phyloP scores from a whole-genome alignment of 1,284 basidiomycete genomes.

The Tilletia caries region DNA sequence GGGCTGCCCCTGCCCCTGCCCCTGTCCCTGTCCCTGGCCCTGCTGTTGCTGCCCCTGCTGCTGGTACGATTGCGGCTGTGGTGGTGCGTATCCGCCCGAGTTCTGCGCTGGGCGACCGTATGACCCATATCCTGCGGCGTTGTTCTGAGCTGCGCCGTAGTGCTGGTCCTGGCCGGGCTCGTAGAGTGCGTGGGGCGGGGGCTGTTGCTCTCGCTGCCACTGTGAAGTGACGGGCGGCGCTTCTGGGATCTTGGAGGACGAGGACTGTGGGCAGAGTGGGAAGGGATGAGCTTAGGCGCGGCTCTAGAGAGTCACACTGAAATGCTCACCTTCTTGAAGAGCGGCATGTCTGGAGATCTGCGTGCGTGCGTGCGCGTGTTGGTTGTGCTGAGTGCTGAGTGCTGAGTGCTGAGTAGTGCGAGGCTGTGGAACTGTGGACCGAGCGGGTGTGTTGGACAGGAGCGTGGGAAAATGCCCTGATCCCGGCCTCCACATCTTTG shows the following conservation, averaged over 20 bases:
- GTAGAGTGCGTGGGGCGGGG: too few relatives aligned
- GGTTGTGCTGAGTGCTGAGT: not conserved
- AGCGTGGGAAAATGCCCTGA: too few relatives aligned
- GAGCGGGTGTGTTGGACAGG: too few relatives aligned
- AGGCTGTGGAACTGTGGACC: too few relatives aligned
- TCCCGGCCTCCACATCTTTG: too few relatives aligned
- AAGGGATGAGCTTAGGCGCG: not conserved
- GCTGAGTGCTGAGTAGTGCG: too few relatives aligned
- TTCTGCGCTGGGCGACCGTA: not conserved
- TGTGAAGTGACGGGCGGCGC: not conserved
- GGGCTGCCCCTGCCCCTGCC: too few relatives aligned
- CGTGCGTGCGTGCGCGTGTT: too few relatives aligned
- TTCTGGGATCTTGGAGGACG: constrained; percentile 5
- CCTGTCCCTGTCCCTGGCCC: too few relatives aligned
- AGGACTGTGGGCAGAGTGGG: not conserved
- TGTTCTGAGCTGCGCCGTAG: not conserved
- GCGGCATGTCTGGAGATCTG: too few relatives aligned
- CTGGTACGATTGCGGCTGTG: not conserved
- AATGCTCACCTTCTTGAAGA: constrained; percentile 11
- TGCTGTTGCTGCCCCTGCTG: not conserved
- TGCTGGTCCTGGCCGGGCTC: not conserved
- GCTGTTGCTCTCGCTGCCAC: not conserved
- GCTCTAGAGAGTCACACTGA: not conserved
- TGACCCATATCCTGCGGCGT: too few relatives aligned
- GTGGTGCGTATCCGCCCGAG: not conserved